Conservation (phyloP, 2,329 filamentous ascomycete genomes). For the Cladosporium velox region DNA sequence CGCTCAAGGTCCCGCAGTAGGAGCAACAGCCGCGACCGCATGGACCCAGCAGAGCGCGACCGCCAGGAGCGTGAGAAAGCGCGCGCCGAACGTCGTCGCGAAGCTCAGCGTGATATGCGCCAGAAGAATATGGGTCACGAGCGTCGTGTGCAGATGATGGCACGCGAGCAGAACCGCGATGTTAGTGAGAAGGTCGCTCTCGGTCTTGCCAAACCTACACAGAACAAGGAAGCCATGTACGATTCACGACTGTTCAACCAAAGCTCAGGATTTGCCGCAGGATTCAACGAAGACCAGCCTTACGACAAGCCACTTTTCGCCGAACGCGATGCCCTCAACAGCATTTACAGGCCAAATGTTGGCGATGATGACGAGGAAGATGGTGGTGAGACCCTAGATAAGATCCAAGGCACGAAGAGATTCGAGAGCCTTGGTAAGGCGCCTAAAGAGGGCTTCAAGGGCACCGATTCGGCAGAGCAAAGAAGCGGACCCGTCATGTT, state of each 20-base stretch:
- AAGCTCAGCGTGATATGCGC: constrained; percentile 85
- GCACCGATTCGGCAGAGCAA: constrained; percentile 77
- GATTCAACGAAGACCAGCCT: constrained; percentile 95
- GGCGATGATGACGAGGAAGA: constrained; percentile 75
- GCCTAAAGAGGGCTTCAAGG: constrained; percentile 79
- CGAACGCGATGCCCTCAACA: constrained; percentile 90
- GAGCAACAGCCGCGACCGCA: constrained; percentile 43
- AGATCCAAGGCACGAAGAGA: constrained; percentile 79
- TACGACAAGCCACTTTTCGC: constrained; percentile 98
- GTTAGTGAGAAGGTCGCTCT: constrained; percentile 96
- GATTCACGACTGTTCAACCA: constrained; percentile 95
- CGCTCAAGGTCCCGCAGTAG: constrained; percentile 28
- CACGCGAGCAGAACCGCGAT: constrained; percentile 91
- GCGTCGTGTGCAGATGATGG: constrained; percentile 86
- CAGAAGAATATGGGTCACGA: constrained; percentile 96
- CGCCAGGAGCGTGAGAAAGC: constrained; percentile 71
- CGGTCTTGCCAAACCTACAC: constrained; percentile 90
- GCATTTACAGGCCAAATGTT: constrained; percentile 83
- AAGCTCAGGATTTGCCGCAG: constrained; percentile 79
- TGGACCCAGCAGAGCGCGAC: constrained; percentile 58
- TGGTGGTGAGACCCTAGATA: constrained; percentile 77
- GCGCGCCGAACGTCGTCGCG: constrained; percentile 74
- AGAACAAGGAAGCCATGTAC: constrained; percentile 92
- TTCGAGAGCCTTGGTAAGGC: constrained; percentile 87
- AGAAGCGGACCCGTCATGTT: constrained; percentile 94